These are phyloP conservation scores for Candida tibetensis DNA, from an alignment of 805 yeast species.

Conservation along the genomic window DNA sequence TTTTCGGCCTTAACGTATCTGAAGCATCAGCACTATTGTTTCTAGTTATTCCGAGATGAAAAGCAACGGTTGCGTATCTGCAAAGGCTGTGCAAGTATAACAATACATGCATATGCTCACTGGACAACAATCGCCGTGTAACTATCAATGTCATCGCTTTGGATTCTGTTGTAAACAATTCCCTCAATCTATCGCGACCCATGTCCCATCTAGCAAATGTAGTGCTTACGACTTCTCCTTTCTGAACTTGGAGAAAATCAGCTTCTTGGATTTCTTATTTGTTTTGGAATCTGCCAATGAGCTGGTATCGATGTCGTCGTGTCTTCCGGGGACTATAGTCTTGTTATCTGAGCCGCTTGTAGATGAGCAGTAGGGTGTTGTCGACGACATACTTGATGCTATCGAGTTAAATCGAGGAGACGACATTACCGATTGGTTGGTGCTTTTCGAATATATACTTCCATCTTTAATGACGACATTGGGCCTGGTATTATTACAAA, in stretches of 20 bases:
- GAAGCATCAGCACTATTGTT: too few species aligned
- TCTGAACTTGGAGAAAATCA: conserved; percentile 7
- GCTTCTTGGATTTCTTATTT: conserved; percentile 3
- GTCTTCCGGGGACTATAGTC: not conserved
- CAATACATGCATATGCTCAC: too few species aligned
- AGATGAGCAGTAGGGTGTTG: not conserved
- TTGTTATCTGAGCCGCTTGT: not conserved
- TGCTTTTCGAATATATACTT: conserved; percentile 7
- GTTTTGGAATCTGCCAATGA: not conserved
- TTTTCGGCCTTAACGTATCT: too few species aligned
- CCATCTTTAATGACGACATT: not conserved
- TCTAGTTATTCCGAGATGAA: too few species aligned
- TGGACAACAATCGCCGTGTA: too few species aligned
- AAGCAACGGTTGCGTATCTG: too few species aligned
- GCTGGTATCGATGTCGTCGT: not conserved
- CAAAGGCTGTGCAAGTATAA: too few species aligned
- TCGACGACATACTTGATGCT: conserved; percentile 4
- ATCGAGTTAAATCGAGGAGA: conserved; percentile 3
- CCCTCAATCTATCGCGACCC: too few species aligned
- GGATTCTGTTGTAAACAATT: too few species aligned
- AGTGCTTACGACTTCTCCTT: too few species aligned
- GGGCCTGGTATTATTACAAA: not conserved
- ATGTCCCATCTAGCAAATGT: too few species aligned
- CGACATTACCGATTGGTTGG: conserved; percentile 6
- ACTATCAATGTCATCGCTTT: too few species aligned